Base-by-base conservation (phyloP, 345 rosid genomes). In the Eucalyptus paniculata region DNA sequence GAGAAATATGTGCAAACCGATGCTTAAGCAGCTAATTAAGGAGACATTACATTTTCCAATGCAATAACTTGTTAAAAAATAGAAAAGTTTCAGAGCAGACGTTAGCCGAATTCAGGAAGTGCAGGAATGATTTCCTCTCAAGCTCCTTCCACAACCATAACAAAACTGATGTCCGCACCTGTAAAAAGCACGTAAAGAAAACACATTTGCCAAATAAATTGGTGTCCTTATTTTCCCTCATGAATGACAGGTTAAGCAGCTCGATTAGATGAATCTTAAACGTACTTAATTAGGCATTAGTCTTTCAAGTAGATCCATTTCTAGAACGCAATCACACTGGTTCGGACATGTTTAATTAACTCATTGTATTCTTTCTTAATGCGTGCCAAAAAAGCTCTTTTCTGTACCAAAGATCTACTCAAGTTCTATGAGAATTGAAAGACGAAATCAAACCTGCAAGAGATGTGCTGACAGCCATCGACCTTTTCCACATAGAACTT, bases 91-190 rank as follows among this genome's bases (percentile, higher is more conserved):
- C 13, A 8, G 13, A 69, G 3, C 42, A 34, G 44, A 18, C 81
- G 44, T 37, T 21, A 77, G 83, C 83, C 47, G 15, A 77, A 37
- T 21, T 37, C 47, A 37, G 83, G 47, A 77, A 77, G 12, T 1
- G 85, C 92, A 91, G 12, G 10, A 26, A 89, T 92, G 95, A 89
- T 1, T 2, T 87, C 86, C 13, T 50, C 0, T 26, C 94, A 93
- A 93, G 12, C 6, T 5, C 9, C 89, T 28, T 51, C 94, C 95
- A 91, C 97, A 93, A 1, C 90, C 90, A 87, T 94, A 92, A 72
- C 94, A 94, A 56, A 94, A 94, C 9, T 94, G 50, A 87, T 49
- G 90, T 9, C 91, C 89, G 88, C 95, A 90, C 92, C 96, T 93
- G 89, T 37, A 42, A 69, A 60, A 65, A 23, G 12, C 28, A 40